phyloP scores from a whole-genome alignment of 202 grass and related monocot genomes.

The Eragrostis tef region DNA sequence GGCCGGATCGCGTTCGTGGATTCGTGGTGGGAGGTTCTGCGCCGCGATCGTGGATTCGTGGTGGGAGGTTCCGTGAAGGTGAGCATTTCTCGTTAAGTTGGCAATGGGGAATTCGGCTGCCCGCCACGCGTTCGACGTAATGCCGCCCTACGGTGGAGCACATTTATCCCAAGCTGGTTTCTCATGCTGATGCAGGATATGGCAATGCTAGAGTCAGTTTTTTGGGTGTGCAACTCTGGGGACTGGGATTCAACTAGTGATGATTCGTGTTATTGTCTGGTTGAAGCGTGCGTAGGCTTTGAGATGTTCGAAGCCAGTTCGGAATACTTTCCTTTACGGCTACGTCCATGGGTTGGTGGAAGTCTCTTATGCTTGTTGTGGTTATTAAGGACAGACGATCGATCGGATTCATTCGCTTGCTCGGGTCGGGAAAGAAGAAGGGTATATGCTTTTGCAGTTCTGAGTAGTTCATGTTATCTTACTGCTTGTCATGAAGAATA shows the following conservation, averaged over 20 bases:
- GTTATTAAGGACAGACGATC: not conserved
- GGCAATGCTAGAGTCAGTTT: not conserved
- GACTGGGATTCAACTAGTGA: not conserved
- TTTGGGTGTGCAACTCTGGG: not conserved
- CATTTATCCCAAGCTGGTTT: not conserved
- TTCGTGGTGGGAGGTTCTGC: not conserved
- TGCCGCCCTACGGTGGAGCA: not conserved
- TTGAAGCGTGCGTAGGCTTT: slow-evolving; percentile 11
- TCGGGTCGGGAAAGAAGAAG: not conserved
- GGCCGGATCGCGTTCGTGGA: not conserved
- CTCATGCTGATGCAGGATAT: not conserved
- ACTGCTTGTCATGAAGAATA: not conserved
- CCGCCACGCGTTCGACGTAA: slow-evolving; percentile 34
- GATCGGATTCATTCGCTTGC: not conserved
- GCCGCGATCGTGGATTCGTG: not conserved
- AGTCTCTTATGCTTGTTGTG: not conserved
- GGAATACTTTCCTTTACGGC: not conserved
- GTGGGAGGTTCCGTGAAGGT: not conserved
- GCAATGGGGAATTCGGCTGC: not conserved
- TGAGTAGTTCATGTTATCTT: not conserved
- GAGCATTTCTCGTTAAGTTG: not conserved
- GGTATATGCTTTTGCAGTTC: not conserved
- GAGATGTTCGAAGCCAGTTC: slow-evolving; percentile 5
- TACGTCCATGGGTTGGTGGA: not conserved
- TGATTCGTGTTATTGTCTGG: not conserved